These are phyloP conservation scores for Penicillium lividum DNA, from an alignment of 495 filamentous ascomycete genomes.

Conservation along the genomic window DNA sequence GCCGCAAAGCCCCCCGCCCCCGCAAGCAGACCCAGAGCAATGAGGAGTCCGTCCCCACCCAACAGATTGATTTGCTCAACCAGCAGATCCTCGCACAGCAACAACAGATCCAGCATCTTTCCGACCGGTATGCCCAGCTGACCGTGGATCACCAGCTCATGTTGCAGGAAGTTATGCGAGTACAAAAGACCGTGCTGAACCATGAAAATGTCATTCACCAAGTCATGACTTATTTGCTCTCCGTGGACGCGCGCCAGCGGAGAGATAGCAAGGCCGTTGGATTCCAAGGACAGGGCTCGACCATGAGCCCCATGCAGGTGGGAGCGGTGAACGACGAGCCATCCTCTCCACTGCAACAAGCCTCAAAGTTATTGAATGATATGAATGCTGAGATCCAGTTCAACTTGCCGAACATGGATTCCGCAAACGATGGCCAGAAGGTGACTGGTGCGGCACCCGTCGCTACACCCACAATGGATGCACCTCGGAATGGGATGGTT, in stretches of 20 bases:
- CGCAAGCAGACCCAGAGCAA: constrained; percentile 65
- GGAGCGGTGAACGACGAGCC: constrained; percentile 65
- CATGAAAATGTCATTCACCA: constrained; percentile 76
- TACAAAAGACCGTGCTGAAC: constrained; percentile 88
- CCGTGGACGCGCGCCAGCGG: constrained; percentile 63
- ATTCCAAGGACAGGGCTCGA: constrained; percentile 46
- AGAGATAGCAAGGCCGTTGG: constrained; percentile 58
- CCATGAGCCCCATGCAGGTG: constrained; percentile 45
- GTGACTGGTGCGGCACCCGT: constrained; percentile 35
- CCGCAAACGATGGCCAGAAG: constrained; percentile 72
- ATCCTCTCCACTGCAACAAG: constrained; percentile 77
- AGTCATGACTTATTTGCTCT: constrained; percentile 69
- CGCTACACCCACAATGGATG: constrained; percentile 49
- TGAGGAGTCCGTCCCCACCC: constrained; percentile 77
- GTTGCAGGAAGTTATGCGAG: constrained; percentile 79
- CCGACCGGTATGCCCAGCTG: constrained; percentile 82
- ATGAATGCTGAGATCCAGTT: constrained; percentile 78
- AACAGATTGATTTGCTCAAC: constrained; percentile 89
- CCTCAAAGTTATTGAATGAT: constrained; percentile 82
- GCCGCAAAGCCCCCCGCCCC: constrained; percentile 90
- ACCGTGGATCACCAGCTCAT: constrained; percentile 83
- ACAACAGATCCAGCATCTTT: constrained; percentile 83
- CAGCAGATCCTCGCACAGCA: constrained; percentile 86
- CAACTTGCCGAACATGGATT: constrained; percentile 72
- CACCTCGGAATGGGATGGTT: constrained; percentile 38